Percentiles rank a stretch among this genome's conserved stretches.
Evolutionary conservation across 345 rosid genomes (phyloP).

Genomic region (Sapria himalayana): DNA sequence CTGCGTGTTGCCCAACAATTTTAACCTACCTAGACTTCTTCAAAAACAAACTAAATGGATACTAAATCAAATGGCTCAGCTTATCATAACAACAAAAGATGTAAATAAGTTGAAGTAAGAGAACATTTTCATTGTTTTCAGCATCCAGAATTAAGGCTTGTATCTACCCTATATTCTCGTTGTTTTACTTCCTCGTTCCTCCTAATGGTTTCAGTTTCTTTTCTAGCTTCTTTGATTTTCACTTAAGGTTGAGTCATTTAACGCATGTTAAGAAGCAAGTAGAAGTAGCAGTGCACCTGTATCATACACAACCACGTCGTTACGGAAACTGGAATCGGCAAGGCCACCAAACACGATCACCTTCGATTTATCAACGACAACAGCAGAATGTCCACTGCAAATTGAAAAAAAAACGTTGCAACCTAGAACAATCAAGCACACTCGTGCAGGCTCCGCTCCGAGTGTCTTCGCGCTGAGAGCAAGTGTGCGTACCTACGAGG

Average conservation of each 20-base stretch:
- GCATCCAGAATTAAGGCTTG: too few relatives aligned
- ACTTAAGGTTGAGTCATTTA: too few relatives aligned
- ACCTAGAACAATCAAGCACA: background rate
- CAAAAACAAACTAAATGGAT: too few relatives aligned
- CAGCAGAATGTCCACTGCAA: conserved; percentile 73
- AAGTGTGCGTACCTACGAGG: conserved; percentile 46
- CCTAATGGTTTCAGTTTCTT: background rate
- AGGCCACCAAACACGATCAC: conserved; percentile 80
- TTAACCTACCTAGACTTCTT: too few relatives aligned
- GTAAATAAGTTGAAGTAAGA: too few relatives aligned
- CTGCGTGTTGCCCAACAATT: too few relatives aligned
- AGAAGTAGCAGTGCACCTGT: conserved; percentile 24
- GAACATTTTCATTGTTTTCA: too few relatives aligned
- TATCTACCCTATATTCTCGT: too few relatives aligned
- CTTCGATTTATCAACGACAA: conserved; percentile 59
- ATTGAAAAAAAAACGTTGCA: background rate
- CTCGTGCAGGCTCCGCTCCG: background rate
- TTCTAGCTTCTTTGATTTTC: conserved; percentile 4
- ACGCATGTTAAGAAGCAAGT: background rate
- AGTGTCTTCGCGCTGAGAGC: background rate
- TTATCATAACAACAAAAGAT: too few relatives aligned
- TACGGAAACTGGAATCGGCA: conserved; percentile 55
- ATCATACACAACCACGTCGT: conserved; percentile 54
- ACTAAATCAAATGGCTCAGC: too few relatives aligned
- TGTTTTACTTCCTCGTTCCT: background rate